Evolutionary conservation across 2,329 filamentous ascomycete genomes (phyloP).

Genomic region (Gnomoniopsis sp.): DNA sequence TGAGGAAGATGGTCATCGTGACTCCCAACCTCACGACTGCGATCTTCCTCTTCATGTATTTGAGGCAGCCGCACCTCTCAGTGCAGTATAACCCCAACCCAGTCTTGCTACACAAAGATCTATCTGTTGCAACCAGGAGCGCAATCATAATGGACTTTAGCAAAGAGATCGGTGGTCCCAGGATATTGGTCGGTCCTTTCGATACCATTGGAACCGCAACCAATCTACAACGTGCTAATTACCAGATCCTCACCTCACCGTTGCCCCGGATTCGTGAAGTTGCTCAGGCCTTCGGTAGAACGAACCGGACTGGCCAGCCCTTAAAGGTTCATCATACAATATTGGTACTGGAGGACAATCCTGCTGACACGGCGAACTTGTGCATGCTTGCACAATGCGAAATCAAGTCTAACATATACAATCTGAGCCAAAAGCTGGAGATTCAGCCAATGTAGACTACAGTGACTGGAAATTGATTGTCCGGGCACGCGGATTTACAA

Average conservation of each 20-base stretch:
- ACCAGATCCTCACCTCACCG: slow-evolving; percentile 11
- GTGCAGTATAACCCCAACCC: not conserved
- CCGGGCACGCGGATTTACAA: not conserved
- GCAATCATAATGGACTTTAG: slow-evolving; percentile 5
- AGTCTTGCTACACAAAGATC: slow-evolving; percentile 5
- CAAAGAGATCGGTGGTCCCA: not conserved
- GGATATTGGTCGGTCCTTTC: not conserved
- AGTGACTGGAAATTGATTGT: no score
- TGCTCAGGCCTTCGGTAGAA: slow-evolving; percentile 6
- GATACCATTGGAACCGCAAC: not conserved
- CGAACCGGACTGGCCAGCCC: slow-evolving; percentile 1
- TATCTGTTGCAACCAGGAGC: not conserved
- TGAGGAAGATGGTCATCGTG: slow-evolving; percentile 15
- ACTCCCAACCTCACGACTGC: slow-evolving; percentile 7
- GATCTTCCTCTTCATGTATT: not conserved
- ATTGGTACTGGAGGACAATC: slow-evolving; percentile 2
- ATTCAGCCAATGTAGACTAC: not conserved
- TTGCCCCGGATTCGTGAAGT: not conserved
- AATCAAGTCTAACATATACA: not conserved
- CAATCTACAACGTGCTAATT: slow-evolving; percentile 13
- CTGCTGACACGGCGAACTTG: slow-evolving; percentile 7
- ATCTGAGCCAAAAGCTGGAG: not conserved
- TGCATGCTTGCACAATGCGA: not conserved
- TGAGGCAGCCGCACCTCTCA: not conserved
- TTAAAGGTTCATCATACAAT: not conserved